Evolutionary conservation across 2,329 filamentous ascomycete species (phyloP).

Genomic region (Fusarium sp.): DNA sequence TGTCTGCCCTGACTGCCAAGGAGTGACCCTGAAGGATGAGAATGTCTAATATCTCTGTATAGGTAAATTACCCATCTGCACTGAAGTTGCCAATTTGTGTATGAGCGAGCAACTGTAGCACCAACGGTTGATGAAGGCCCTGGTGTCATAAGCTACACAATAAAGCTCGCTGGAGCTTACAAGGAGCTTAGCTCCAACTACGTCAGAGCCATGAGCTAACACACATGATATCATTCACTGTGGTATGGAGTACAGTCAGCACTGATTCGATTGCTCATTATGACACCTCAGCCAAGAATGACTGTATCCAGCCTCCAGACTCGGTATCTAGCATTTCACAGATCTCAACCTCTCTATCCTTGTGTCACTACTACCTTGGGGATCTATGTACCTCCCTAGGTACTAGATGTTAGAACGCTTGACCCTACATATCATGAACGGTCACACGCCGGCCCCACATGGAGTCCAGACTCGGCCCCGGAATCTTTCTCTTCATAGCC

Average conservation of each 20-base stretch:
- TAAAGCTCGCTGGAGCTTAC: constrained; percentile 2
- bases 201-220: constrained; percentile 22
- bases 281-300: neutral
- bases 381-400: no score
- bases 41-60: neutral
- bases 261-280: no score
- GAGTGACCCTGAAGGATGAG: constrained; percentile 5
- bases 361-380: neutral
- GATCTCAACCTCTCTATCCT: neutral
- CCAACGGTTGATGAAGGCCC: neutral
- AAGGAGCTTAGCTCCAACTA: constrained; percentile 7
- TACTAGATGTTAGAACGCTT: neutral
- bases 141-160: constrained; percentile 2
- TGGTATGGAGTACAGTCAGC: no score
- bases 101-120: neutral
- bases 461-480: constrained; percentile 18
- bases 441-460: constrained; percentile 23
- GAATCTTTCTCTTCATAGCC: constrained; percentile 2
- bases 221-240: constrained; percentile 27
- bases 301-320: neutral
- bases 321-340: neutral
- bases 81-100: neutral
- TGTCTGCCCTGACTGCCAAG: constrained; percentile 23
- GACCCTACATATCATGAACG: neutral
- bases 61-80: no score